Conservation (phyloP, 345 rosid species). For the Garcia nutans region DNA sequence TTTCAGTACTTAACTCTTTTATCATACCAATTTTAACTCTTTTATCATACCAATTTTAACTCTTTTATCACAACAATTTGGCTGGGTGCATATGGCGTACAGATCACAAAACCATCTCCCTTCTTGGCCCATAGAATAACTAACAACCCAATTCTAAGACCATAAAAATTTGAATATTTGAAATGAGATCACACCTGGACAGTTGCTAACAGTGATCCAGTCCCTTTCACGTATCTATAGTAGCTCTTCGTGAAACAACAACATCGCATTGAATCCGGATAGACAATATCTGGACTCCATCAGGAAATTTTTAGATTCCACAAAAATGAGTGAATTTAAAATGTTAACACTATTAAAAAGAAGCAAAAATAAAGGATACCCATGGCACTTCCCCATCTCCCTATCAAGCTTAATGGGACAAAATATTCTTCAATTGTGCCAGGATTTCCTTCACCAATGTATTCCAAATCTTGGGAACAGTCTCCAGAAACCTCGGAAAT, state of each 20-base stretch:
- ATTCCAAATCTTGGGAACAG: slow-evolving; percentile 32
- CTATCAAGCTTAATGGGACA: slow-evolving; percentile 72
- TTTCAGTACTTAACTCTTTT: not conserved
- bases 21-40: not conserved
- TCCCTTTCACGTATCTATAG: slow-evolving; percentile 88
- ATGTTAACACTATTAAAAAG: slow-evolving; percentile 10
- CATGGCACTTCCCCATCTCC: slow-evolving; percentile 97
- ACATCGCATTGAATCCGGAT: slow-evolving; percentile 84
- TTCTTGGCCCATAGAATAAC: not conserved
- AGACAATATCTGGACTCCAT: slow-evolving; percentile 61
- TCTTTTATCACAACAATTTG: not conserved
- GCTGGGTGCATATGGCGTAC: no score
- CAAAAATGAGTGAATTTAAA: slow-evolving; percentile 4
- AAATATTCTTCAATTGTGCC: slow-evolving; percentile 44
- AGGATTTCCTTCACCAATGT: slow-evolving; percentile 33
- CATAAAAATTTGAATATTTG: not conserved
- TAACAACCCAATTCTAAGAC: not conserved
- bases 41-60: not conserved
- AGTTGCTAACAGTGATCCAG: slow-evolving; percentile 91
- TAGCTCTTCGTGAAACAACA: slow-evolving; percentile 98
- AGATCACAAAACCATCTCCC: not conserved
- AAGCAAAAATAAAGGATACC: slow-evolving; percentile 58
- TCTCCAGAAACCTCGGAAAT: slow-evolving; percentile 23
- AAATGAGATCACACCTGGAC: slow-evolving; percentile 47
- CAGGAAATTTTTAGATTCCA: slow-evolving; percentile 17